These are phyloP conservation scores for Nyctanthes arbortristis DNA, from an alignment of 257 asterid species.

Conservation along the genomic window DNA sequence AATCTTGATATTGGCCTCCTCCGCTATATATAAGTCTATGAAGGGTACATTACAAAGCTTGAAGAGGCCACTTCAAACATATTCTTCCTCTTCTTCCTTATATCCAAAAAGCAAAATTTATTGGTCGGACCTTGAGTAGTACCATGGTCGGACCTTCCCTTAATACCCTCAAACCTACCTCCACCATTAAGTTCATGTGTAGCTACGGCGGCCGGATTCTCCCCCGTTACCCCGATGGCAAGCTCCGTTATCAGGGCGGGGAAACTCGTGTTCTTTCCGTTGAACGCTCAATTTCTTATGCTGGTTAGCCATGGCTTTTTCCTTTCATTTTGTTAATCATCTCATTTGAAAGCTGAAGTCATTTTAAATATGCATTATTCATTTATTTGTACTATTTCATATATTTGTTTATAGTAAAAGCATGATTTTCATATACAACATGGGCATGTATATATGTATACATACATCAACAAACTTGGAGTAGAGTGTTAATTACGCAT, in stretches of 20 bases:
- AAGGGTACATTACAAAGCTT: conserved; percentile 37
- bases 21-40: conserved; percentile 44
- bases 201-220: conserved; percentile 71
- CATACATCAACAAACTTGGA: no score
- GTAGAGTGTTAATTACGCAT: no score
- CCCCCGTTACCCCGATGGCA: conserved; percentile 71
- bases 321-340: not conserved
- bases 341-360: not conserved
- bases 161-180: conserved; percentile 17
- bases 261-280: conserved; percentile 81
- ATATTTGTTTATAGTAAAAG: not conserved
- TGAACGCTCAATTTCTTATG: conserved; percentile 57
- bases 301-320: conserved; percentile 49
- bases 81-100: conserved; percentile 11
- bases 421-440: no score
- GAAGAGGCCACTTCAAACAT: conserved; percentile 25
- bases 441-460: no score
- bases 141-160: conserved; percentile 49
- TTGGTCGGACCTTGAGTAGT: conserved; percentile 19
- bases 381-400: not conserved
- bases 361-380: not conserved
- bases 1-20: not conserved
- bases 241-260: conserved; percentile 67
- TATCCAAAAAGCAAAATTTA: conserved; percentile 8
- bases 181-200: conserved; percentile 50